These are phyloP conservation scores for Fomitopsis pulvina DNA, from an alignment of 768 basidiomycete genomes.

Conservation along the genomic window DNA sequence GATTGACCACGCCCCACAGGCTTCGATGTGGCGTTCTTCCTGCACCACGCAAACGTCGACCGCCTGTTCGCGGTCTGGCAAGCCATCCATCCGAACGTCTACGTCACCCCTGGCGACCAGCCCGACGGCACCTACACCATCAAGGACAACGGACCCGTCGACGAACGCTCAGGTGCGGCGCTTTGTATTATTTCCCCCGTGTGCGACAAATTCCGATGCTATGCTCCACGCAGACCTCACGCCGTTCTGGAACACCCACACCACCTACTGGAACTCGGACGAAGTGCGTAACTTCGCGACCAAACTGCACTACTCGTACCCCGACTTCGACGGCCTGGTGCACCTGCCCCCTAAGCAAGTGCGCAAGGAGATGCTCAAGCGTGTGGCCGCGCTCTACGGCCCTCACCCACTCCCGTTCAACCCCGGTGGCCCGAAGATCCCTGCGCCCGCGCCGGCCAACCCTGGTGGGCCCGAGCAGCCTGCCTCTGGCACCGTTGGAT, in stretches of 20 bases:
- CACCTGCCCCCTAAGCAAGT: conserved; percentile 23
- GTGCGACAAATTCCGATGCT: neutral
- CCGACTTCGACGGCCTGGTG: conserved; percentile 40
- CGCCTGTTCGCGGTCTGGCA: conserved; percentile 46
- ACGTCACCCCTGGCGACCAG: conserved; percentile 23
- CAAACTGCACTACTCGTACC: conserved; percentile 40
- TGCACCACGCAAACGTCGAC: conserved; percentile 50
- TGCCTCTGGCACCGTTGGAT: neutral
- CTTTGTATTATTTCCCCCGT: neutral
- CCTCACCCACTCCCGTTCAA: neutral
- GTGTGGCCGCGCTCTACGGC: conserved; percentile 29
- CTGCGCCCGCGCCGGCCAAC: neutral
- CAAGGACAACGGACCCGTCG: conserved; percentile 7
- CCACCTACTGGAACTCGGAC: conserved; percentile 34
- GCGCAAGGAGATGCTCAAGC: conserved; percentile 24
- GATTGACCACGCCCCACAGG: conserved; percentile 20
- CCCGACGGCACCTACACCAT: conserved; percentile 11
- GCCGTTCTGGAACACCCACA: conserved; percentile 38
- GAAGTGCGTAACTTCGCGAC: conserved; percentile 22
- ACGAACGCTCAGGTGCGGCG: conserved; percentile 7
- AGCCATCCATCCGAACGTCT: conserved; percentile 36
- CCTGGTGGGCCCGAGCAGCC: neutral
- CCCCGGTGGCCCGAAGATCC: neutral
- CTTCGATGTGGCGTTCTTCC: conserved; percentile 48
- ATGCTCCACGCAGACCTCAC: conserved; percentile 28